Conservation (phyloP, 306 rosid genomes). For the Pyrus bretschneideri region DNA sequence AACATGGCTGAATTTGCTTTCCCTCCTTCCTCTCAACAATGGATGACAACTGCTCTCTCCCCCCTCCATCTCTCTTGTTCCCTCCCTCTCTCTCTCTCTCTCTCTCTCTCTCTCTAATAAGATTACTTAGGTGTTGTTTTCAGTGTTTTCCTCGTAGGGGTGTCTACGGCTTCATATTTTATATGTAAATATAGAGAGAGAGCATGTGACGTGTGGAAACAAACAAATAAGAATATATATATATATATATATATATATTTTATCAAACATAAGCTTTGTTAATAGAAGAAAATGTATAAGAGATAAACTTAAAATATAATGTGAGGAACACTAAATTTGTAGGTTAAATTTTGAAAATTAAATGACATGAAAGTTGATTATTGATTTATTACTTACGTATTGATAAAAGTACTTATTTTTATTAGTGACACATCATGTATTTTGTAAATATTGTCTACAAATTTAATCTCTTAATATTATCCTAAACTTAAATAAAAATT, state of each 20-base stretch:
- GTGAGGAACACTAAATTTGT: no score
- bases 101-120: background rate
- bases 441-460: fast-evolving
- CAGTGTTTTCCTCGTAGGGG: background rate
- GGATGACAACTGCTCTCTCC: conserved; percentile 30
- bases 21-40: conserved; percentile 42
- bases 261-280: no score
- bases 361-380: fast-evolving
- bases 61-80: conserved; percentile 20
- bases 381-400: no score
- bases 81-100: background rate
- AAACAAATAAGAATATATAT: background rate
- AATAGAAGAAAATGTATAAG: no score
- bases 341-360: no score
- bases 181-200: background rate
- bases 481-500: no score
- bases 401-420: no score
- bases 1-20: conserved; percentile 47
- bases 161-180: background rate
- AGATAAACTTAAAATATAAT: no score
- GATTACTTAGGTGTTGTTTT: background rate
- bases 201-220: background rate
- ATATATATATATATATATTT: no score
- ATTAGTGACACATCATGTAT: fast-evolving
- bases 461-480: no score